Percentiles rank a stretch among this genome's conserved stretches.
Conservation (phyloP, 495 filamentous ascomycete genomes). For the Penicillium tannophilum region DNA sequence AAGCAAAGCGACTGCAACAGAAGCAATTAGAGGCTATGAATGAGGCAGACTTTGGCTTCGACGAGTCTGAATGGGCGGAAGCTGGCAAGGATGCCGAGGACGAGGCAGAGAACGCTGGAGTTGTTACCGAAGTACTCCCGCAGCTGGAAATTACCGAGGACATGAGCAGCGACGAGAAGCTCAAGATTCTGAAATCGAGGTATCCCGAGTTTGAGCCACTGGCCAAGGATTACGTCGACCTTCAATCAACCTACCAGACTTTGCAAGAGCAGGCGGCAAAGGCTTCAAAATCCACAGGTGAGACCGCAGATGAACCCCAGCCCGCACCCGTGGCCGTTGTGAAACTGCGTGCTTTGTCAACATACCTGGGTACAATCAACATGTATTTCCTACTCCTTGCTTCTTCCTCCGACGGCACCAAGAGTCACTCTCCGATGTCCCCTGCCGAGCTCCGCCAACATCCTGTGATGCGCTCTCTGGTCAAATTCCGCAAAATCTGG, state of each 20-base stretch:
- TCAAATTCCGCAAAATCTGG: constrained; percentile 83
- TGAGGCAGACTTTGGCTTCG: constrained; percentile 89
- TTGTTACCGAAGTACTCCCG: constrained; percentile 80
- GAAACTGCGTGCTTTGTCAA: constrained; percentile 73
- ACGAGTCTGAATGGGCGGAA: constrained; percentile 80
- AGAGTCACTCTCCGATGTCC: constrained; percentile 54
- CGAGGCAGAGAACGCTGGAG: constrained; percentile 46
- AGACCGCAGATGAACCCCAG: constrained; percentile 33
- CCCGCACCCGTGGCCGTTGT: constrained; percentile 57
- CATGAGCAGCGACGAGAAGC: constrained; percentile 73
- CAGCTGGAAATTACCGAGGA: constrained; percentile 78
- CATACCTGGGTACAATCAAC: constrained; percentile 81
- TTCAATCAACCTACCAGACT: constrained; percentile 66
- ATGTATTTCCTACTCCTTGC: constrained; percentile 94
- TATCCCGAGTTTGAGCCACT: constrained; percentile 93
- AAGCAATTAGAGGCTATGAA: constrained; percentile 85
- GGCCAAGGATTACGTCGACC: constrained; percentile 72
- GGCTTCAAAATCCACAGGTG: constrained; percentile 44
- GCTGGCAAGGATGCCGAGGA: constrained; percentile 40
- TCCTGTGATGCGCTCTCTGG: constrained; percentile 80
- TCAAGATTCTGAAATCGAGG: constrained; percentile 72
- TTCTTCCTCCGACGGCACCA: constrained; percentile 58
- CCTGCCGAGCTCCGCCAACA: constrained; percentile 81
- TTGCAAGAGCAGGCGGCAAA: constrained; percentile 56
- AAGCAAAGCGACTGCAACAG: constrained; percentile 82